Percentiles rank a stretch among this genome's conserved stretches.
Evolutionary conservation across 495 filamentous ascomycete genomes (phyloP).

Genomic region (Neurospora sublineolata): DNA sequence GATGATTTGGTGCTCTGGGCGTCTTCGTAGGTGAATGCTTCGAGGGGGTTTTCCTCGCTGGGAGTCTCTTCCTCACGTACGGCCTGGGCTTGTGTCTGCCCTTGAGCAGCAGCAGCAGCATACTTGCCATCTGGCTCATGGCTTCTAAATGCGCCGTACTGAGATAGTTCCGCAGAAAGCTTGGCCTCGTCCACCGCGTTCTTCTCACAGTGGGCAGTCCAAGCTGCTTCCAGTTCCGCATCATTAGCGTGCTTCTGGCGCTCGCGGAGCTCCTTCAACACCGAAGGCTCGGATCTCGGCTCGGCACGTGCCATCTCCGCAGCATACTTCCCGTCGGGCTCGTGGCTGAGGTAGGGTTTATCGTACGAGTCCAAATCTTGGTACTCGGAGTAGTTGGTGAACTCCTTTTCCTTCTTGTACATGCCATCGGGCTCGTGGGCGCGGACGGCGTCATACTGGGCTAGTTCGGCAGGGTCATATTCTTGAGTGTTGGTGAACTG

Average conservation of each 20-base stretch:
- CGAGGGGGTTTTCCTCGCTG: constrained; percentile 19
- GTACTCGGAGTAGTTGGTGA: constrained; percentile 1
- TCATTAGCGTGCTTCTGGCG: background rate
- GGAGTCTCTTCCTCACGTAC: constrained; percentile 5
- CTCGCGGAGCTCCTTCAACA: constrained; percentile 11
- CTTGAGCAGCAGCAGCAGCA: background rate
- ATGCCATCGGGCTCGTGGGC: constrained; percentile 11
- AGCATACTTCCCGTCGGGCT: constrained; percentile 21
- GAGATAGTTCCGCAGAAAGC: background rate
- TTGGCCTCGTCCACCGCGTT: background rate
- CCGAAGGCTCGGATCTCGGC: constrained; percentile 16
- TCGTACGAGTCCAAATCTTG: constrained; percentile 18
- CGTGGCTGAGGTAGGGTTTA: constrained; percentile 20
- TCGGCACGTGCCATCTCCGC: constrained; percentile 6
- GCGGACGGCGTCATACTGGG: background rate
- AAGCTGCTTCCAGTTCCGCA: background rate
- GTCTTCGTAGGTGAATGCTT: constrained; percentile 20
- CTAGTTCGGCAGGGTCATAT: constrained; percentile 2
- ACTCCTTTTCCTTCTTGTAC: background rate
- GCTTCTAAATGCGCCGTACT: constrained; percentile 4
- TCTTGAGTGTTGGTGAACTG: background rate
- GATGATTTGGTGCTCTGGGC: constrained; percentile 6
- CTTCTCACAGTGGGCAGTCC: background rate
- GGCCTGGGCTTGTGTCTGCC: background rate
- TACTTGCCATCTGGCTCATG: constrained; percentile 15